These are phyloP conservation scores for Alternaria postmessia DNA, from an alignment of 2,329 filamentous ascomycete species.

Conservation along the genomic window DNA sequence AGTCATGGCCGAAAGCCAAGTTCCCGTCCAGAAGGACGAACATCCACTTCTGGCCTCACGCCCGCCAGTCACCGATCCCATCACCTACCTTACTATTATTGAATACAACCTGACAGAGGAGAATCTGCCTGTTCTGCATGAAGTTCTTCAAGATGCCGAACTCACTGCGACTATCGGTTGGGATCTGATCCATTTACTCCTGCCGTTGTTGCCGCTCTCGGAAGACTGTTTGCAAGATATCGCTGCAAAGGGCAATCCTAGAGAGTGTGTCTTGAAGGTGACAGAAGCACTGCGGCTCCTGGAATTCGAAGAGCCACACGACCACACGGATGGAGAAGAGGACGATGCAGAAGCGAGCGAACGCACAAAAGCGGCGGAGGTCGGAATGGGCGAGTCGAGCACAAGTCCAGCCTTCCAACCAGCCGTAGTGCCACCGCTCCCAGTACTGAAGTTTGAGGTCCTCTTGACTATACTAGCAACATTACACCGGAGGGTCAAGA, in stretches of 20 bases:
- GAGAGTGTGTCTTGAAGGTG: slow-evolving; percentile 82
- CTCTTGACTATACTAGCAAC: slow-evolving; percentile 76
- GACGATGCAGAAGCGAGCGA: slow-evolving; percentile 38
- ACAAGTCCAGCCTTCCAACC: slow-evolving; percentile 36
- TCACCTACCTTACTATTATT: slow-evolving; percentile 81
- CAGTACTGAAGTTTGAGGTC: slow-evolving; percentile 68
- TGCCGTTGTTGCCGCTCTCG: slow-evolving; percentile 70
- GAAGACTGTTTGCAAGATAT: slow-evolving; percentile 76
- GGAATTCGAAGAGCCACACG: slow-evolving; percentile 57
- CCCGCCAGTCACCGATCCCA: slow-evolving; percentile 70
- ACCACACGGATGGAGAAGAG: slow-evolving; percentile 61
- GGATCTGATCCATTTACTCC: slow-evolving; percentile 80
- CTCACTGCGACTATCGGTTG: slow-evolving; percentile 81
- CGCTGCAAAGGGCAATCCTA: slow-evolving; percentile 78
- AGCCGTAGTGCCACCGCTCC: slow-evolving; percentile 48
- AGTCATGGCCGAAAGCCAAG: slow-evolving; percentile 45
- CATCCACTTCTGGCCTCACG: slow-evolving; percentile 65
- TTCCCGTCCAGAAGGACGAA: slow-evolving; percentile 33
- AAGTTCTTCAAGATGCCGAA: slow-evolving; percentile 71
- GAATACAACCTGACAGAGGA: slow-evolving; percentile 75
- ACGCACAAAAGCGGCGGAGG: slow-evolving; percentile 29
- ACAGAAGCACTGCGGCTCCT: slow-evolving; percentile 74
- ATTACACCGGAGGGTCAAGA: slow-evolving; percentile 76
- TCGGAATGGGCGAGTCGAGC: slow-evolving; percentile 44
- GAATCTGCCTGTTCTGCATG: slow-evolving; percentile 71